Base-by-base conservation (phyloP, 345 rosid species). In the Moringa oleifera region DNA sequence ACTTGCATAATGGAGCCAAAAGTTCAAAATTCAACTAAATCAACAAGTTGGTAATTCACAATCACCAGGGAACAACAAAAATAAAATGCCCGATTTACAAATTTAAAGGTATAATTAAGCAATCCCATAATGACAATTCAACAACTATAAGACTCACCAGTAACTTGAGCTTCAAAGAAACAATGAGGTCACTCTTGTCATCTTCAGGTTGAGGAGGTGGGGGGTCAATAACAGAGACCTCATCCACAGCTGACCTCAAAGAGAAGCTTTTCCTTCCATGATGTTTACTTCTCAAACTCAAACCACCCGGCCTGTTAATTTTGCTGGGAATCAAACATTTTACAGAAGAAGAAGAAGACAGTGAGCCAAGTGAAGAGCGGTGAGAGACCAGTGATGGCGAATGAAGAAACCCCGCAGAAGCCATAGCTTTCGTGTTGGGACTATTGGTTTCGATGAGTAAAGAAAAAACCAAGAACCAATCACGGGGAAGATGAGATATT, bases 121-220 rank as follows among this genome's bases (percentile, higher is more conserved):
- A n/a, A 53, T 18, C 16, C 1, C 17, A 6, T 6, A 22, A 6
- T 17, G 22, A 25, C 13, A 4, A 41, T 41, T 11, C 33, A 8
- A 28, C 33, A 41, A 7, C 47, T 41, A 41, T 5, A 16, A 8
- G 53, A 72, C 81, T 64, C 52, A 87, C 94, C 70, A 87, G 82
- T 68, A 87, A 77, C 13, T 81, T 81, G 66, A 87, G 75, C 74
- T 87, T 84, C 65, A 81, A 69, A 36, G 80, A 59, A 47, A 77
- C 75, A 21, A 77, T 25, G 23, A 25, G 16, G 19, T 68, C 59
- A 45, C 8, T 36, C 18, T 69, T 80, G 31, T 53, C 57, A 0
- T 58, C 64, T 1, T 28, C 70, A 0, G 82, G 52, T 55, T 74
- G 67, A 22, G 83, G 66, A 4, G 81, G 79, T 6, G 74, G 65